Evolutionary conservation across 257 asterid genomes (phyloP).

Genomic region (Nicotiana benthamiana): DNA sequence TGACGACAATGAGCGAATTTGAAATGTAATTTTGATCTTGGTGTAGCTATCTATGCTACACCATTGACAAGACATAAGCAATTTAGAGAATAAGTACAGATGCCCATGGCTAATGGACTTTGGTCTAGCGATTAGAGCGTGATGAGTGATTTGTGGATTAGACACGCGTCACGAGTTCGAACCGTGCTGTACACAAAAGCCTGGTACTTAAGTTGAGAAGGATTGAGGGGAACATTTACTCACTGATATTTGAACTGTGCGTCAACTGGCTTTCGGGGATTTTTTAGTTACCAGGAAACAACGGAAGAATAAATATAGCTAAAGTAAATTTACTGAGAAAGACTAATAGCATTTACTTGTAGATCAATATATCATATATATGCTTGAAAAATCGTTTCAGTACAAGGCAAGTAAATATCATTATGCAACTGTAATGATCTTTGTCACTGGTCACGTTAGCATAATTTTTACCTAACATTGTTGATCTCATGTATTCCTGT

Average conservation of each 20-base stretch:
- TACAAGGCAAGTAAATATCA: not conserved
- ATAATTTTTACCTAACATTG: not conserved
- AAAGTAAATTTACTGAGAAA: not conserved
- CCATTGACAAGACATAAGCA: not conserved
- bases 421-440: not conserved
- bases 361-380: not conserved
- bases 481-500: constrained; percentile 4
- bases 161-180: not conserved
- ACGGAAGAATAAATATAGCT: not conserved
- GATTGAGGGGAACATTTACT: not conserved
- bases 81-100: not conserved
- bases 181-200: not conserved
- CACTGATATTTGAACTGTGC: not conserved
- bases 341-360: not conserved
- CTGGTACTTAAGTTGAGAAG: not conserved
- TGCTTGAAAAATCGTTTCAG: not conserved
- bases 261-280: too few species aligned
- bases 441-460: not conserved
- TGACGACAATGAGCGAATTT: not conserved
- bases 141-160: not conserved
- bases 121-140: not conserved
- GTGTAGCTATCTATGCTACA: not conserved
- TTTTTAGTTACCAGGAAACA: too few species aligned
- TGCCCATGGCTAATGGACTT: not conserved
- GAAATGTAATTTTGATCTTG: not conserved